A percentile compares a stretch with the other conserved stretches of the same genome.
Evolutionary conservation across 768 basidiomycete species (phyloP).

Genomic region (Clathrus columnatus): DNA sequence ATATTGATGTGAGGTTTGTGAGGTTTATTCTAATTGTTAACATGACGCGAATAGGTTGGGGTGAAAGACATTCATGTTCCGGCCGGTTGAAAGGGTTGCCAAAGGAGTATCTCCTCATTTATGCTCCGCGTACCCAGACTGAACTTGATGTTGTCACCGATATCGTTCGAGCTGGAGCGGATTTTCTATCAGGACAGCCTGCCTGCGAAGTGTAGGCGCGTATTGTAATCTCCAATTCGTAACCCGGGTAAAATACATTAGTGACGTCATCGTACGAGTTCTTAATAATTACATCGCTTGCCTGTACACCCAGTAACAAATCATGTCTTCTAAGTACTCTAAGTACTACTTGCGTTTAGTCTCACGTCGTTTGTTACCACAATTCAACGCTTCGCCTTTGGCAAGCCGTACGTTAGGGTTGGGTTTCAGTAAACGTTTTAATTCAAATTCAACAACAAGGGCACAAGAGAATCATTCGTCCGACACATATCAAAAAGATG

Average conservation of each 20-base stretch:
- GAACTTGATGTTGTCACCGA: constrained; percentile 20
- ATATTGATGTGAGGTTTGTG: not conserved
- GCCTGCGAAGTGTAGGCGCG: too few species aligned
- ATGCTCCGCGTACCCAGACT: constrained; percentile 21
- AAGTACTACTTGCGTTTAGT: too few species aligned
- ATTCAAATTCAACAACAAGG: not conserved
- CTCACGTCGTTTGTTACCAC: too few species aligned
- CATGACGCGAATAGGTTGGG: constrained; percentile 23
- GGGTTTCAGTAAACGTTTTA: not conserved
- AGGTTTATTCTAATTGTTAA: not conserved
- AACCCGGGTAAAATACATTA: too few species aligned
- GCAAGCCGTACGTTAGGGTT: not conserved
- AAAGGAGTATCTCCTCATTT: constrained; percentile 20
- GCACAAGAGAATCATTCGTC: not conserved
- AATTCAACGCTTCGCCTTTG: not conserved
- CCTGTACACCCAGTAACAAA: too few species aligned
- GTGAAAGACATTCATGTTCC: constrained; percentile 22
- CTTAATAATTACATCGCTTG: too few species aligned
- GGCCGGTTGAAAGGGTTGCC: constrained; percentile 15
- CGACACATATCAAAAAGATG: constrained; percentile 10
- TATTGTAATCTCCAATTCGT: too few species aligned
- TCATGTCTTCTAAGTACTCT: too few species aligned
- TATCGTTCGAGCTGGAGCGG: constrained; percentile 16
- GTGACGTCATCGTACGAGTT: too few species aligned
- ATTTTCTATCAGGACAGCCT: not conserved